Evolutionary conservation across 352 stramenopile genomes (phyloP), one percentile per base, ranked within the genome.

Genomic region (Saprolegnia diclina): DNA sequence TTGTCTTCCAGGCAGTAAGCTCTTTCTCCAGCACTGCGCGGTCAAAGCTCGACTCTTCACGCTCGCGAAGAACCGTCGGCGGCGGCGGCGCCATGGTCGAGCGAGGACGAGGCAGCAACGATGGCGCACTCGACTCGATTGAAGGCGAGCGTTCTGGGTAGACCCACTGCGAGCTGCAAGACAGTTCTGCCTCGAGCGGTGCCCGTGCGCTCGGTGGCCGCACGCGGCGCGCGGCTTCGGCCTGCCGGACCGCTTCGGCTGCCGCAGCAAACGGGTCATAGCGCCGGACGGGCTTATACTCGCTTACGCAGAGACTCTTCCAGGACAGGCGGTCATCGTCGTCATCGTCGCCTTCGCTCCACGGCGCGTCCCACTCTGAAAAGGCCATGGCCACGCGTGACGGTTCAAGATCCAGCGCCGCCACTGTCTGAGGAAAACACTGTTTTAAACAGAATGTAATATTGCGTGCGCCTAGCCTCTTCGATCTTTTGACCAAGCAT

Each of bases 281-380:
- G 32, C 24, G 1, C 26, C 21, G 35, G n/a, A n/a, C n/a, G 9
- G 57, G 57, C 40, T 48, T 52, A 35, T 46, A 32, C 32, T 69
- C 63, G n/a, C 44, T 61, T 21, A 69, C 5, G 26, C 63, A 69
- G 4, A 69, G 35, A n/a, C 63, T 69, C 37, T 45, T 45, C 63
- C 63, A 69, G 19, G 63, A 69, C 13, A 69, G 22, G 5, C n/a
- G 29, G 19, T 61, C 63, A 26, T 69, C 63, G 21, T 59, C 53
- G 35, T 61, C 63, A 50, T 59, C 53, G 29, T n/a, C n/a, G n/a
- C n/a, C n/a, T n/a, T 69, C 63, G 53, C 63, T 69, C 63, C 63
- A 69, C n/a, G 16, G 52, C 16, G n/a, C 38, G 10, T 65, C 57
- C 57, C 57, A 69, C 35, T 69, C 63, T 9, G 63, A 61, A 55